phyloP scores from a whole-genome alignment of 1,284 basidiomycete species.

The Gomphus bonarii region DNA sequence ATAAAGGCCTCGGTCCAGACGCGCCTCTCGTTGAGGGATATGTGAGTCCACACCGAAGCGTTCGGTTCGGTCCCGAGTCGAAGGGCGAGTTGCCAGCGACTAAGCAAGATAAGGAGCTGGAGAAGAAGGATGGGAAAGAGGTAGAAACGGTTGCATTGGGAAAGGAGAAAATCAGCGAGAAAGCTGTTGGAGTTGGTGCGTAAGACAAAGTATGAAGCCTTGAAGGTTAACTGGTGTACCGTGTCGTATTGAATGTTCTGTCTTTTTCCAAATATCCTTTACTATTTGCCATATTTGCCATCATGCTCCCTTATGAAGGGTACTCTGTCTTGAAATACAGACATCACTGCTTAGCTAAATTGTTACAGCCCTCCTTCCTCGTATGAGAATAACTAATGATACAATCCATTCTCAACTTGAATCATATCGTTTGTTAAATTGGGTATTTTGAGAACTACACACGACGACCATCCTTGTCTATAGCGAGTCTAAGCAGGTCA shows the following conservation, averaged over 20 bases:
- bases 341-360: not conserved
- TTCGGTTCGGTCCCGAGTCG: constrained; percentile 35
- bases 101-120: constrained; percentile 34
- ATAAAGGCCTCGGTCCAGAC: constrained; percentile 55
- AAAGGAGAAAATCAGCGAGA: constrained; percentile 39
- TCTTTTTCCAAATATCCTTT: constrained; percentile 1
- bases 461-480: constrained; percentile 47
- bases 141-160: constrained; percentile 49
- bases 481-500: constrained; percentile 44
- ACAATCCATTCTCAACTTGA: too few species aligned
- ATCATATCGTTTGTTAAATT: too few species aligned
- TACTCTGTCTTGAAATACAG: not conserved
- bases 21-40: constrained; percentile 40
- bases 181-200: constrained; percentile 21
- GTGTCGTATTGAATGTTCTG: not conserved
- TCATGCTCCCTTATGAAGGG: not conserved
- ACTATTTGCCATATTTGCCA: not conserved
- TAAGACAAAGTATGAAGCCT: constrained; percentile 2
- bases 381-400: not conserved
- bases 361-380: not conserved
- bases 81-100: constrained; percentile 26
- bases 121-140: constrained; percentile 26
- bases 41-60: constrained; percentile 52
- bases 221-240: not conserved
- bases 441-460: too few species aligned